These are phyloP conservation scores for Fagopyrum homotropicum DNA, from an alignment of 148 eudicot species.

Conservation along the genomic window DNA sequence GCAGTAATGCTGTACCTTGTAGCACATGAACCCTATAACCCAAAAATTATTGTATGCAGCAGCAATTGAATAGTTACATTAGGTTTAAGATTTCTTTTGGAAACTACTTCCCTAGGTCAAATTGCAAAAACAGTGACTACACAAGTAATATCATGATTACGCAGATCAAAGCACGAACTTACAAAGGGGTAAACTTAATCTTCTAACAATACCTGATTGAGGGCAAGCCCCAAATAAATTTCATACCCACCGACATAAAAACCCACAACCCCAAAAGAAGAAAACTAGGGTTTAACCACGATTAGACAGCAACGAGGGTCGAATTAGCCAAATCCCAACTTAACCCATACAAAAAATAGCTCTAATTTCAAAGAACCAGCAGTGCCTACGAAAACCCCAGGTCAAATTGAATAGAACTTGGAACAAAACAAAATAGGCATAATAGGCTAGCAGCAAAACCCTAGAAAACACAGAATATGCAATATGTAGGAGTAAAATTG, in stretches of 20 bases:
- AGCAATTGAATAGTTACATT: background rate
- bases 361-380: background rate
- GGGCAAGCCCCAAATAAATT: background rate
- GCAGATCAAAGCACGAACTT: constrained; percentile 10
- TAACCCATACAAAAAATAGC: background rate
- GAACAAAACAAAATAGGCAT: background rate
- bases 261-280: constrained; percentile 7
- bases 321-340: background rate
- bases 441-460: constrained; percentile 2
- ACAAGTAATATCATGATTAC: background rate
- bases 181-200: background rate
- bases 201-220: constrained; percentile 1
- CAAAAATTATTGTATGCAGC: background rate
- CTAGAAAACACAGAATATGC: background rate
- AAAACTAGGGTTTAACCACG: constrained; percentile 11
- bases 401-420: constrained; percentile 10
- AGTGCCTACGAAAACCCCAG: constrained; percentile 2
- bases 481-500: constrained; percentile 16
- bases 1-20: background rate
- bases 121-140: background rate
- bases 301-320: constrained; percentile 2
- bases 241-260: constrained; percentile 2
- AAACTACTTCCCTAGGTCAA: background rate
- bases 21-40: constrained; percentile 5
- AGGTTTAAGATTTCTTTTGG: background rate